Evolutionary conservation across 2,329 filamentous ascomycete genomes (phyloP).

Genomic region (Onygena corvina): DNA sequence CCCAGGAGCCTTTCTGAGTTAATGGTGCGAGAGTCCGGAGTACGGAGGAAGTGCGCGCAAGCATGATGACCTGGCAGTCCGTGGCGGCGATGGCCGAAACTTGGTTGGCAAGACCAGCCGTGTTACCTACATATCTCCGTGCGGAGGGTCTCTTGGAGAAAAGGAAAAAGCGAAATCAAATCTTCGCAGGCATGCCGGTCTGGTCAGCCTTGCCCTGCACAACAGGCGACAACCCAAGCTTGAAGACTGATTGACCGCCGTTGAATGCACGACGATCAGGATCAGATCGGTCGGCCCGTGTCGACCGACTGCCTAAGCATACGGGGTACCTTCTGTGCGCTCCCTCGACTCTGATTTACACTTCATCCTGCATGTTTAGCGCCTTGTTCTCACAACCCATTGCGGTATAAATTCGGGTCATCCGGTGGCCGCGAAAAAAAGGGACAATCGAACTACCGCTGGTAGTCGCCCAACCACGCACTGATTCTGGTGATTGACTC

Average conservation of each 20-base stretch:
- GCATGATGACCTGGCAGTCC: neutral
- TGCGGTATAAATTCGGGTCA: neutral
- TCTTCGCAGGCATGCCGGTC: neutral
- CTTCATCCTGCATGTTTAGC: neutral
- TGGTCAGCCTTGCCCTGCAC: neutral
- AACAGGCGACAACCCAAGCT: neutral
- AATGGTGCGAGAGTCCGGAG: neutral
- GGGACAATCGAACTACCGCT: neutral
- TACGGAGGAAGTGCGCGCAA: neutral
- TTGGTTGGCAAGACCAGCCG: neutral
- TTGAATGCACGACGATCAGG: neutral
- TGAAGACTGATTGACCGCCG: constrained; percentile 4
- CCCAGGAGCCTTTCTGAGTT: too few species aligned
- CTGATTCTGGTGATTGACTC: neutral
- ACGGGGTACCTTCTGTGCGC: too few species aligned
- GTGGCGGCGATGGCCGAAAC: constrained; percentile 3
- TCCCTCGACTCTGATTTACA: too few species aligned
- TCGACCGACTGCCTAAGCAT: too few species aligned
- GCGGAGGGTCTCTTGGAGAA: neutral
- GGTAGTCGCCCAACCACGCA: neutral
- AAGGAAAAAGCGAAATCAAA: neutral
- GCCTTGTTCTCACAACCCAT: neutral
- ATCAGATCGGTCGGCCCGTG: neutral
- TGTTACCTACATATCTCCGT: neutral
- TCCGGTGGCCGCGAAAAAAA: neutral